These are phyloP conservation scores for Beauveria varroae DNA, from an alignment of 2,329 filamentous ascomycete species.

Conservation along the genomic window DNA sequence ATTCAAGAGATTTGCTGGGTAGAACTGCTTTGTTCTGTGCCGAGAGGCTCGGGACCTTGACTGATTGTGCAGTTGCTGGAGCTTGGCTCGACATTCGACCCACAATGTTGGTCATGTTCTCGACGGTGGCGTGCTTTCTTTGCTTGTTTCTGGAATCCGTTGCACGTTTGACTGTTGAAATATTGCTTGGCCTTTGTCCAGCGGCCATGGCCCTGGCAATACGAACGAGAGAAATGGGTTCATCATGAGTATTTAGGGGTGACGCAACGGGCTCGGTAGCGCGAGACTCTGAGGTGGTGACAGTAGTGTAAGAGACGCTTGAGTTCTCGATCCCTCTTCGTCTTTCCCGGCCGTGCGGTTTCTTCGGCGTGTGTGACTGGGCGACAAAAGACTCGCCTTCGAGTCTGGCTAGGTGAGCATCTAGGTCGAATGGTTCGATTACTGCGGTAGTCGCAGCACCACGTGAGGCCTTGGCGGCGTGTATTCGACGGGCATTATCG, in stretches of 20 bases:
- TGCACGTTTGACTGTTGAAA: background rate
- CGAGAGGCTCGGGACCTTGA: background rate
- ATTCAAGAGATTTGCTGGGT: background rate
- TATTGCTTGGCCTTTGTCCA: background rate
- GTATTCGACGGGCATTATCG: constrained; percentile 45
- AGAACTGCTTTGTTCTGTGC: background rate
- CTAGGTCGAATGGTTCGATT: constrained; percentile 18
- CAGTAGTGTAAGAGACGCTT: background rate
- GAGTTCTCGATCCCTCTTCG: constrained; percentile 1
- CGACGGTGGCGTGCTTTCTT: background rate
- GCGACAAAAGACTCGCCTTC: constrained; percentile 19
- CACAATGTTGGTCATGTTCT: background rate
- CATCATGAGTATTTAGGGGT: background rate
- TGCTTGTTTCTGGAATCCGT: background rate
- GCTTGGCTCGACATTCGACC: background rate
- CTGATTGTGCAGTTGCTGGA: background rate
- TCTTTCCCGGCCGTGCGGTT: constrained; percentile 22
- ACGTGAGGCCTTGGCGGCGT: constrained; percentile 27
- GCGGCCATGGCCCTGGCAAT: background rate
- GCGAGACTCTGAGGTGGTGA: background rate
- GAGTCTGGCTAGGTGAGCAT: constrained; percentile 15
- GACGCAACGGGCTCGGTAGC: background rate
- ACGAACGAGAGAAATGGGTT: background rate
- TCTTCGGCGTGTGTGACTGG: constrained; percentile 15
- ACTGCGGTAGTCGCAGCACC: constrained; percentile 20